Percentiles rank a stretch among this genome's conserved stretches.
Evolutionary conservation across 371 early-diverging fungal genomes (phyloP).

Genomic region (Coemansia sp.): DNA sequence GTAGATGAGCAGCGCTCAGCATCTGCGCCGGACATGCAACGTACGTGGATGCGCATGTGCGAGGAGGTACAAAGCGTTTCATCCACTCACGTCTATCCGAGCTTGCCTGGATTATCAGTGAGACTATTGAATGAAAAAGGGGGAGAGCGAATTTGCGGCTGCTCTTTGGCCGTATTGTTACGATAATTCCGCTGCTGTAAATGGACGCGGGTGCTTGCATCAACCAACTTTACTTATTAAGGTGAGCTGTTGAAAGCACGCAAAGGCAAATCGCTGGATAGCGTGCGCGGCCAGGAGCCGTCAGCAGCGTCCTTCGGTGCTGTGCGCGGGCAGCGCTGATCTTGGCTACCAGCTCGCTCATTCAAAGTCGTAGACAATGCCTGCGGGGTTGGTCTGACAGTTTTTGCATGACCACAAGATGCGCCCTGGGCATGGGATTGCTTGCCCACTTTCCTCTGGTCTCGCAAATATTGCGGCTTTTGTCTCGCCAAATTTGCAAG

Average conservation of each 20-base stretch:
- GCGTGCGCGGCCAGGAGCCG: background rate
- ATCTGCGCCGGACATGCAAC: background rate
- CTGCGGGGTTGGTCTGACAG: background rate
- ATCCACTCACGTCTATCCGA: background rate
- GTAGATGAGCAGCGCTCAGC: background rate
- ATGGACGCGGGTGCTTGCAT: background rate
- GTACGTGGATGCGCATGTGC: background rate
- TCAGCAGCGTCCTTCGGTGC: background rate
- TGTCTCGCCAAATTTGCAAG: background rate
- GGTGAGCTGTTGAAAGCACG: no score
- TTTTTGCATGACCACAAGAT: conserved; percentile 3
- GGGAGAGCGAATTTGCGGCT: background rate
- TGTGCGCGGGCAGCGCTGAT: background rate
- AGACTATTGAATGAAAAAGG: background rate
- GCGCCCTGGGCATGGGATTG: background rate
- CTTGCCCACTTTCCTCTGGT: background rate
- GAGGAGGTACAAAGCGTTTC: background rate
- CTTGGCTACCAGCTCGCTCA: background rate
- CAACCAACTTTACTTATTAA: background rate
- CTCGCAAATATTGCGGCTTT: background rate
- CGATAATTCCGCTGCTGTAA: background rate
- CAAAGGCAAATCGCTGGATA: background rate
- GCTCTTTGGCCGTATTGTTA: conserved; percentile 3
- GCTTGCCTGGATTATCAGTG: background rate
- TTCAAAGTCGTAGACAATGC: background rate